These are phyloP conservation scores for Candida argentea DNA, from an alignment of 805 yeast species.

Conservation along the genomic window DNA sequence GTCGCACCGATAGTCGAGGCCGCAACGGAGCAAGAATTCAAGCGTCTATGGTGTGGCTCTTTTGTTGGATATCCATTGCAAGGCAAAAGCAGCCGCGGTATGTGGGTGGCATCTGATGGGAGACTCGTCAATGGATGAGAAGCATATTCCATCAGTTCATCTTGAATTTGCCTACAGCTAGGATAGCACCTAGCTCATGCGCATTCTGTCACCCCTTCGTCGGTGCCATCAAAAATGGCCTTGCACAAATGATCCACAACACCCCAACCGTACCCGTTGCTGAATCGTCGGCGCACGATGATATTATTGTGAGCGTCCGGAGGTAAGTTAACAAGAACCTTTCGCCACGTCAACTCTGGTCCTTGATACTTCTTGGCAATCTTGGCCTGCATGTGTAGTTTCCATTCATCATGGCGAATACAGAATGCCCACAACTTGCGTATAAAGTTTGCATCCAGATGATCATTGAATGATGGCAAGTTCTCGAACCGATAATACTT, in stretches of 20 bases:
- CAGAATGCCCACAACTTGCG: conserved; percentile 9
- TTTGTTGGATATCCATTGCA: too few relatives aligned
- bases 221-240: conserved; percentile 10
- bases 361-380: conserved; percentile 34
- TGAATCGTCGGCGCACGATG: conserved; percentile 31
- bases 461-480: conserved; percentile 15
- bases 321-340: conserved; percentile 31
- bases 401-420: conserved; percentile 23
- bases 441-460: conserved; percentile 3
- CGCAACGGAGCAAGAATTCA: too few relatives aligned
- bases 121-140: too few relatives aligned
- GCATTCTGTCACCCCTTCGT: too few relatives aligned
- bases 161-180: too few relatives aligned
- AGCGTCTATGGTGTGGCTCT: too few relatives aligned
- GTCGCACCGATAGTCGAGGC: too few relatives aligned
- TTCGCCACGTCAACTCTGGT: conserved; percentile 30
- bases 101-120: too few relatives aligned
- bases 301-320: conserved; percentile 40
- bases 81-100: too few relatives aligned
- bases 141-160: too few relatives aligned
- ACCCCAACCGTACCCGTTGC: conserved; percentile 40
- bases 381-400: conserved; percentile 27
- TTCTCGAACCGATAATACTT: conserved; percentile 25
- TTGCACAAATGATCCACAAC: conserved; percentile 31
- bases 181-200: too few relatives aligned